Evolutionary conservation across 768 basidiomycete genomes (phyloP), one percentile per base, ranked within the genome.

Genomic region (Gelatoporia subvermispora): DNA sequence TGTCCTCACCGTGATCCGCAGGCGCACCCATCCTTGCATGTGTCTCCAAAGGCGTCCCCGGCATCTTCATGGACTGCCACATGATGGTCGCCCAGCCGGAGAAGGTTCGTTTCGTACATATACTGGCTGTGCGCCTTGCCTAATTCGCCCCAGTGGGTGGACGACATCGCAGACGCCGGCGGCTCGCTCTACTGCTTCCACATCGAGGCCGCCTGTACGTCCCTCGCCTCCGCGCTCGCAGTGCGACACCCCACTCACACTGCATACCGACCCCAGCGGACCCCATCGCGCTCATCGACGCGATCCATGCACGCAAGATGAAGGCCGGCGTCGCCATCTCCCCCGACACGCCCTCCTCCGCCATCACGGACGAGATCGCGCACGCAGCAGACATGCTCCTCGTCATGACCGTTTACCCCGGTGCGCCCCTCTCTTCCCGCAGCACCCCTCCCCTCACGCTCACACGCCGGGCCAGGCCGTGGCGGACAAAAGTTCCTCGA

Each of bases 61-160:
- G 81, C 45, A 96, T 97, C 58, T 98, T 93, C 73, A 98, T 99
- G 95, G 96, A 99, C 68, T 97, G 94, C 68, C 96, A 99, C 69
- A 98, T 98, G 96, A 99, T 99, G 96, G 96, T 99, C 17, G 67
- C 93, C 0, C 73, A 97, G 42, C 96, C 96, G 9, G 90, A 88
- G 62, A 85, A 86, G 76, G 94, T 91, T 56, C 42, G 60, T 34
- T 16, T 40, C 35, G 18, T 5, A 7, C 13, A 7, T 5, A 7
- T 31, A 5, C 13, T 5, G 28, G 28, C 28, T 31, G 28, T 13
- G 24, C 40, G 20, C 36, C n/a, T 17, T 21, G 35, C 13, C 50
- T 43, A 13, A 52, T 41, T 36, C 22, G 15, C 36, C 49, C 15
- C 57, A 98, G 92, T 98, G 96, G 96, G 91, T 99, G 22, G 73